Conservation (phyloP, 371 early-diverging fungal species). For the Mucor circinelloides region DNA sequence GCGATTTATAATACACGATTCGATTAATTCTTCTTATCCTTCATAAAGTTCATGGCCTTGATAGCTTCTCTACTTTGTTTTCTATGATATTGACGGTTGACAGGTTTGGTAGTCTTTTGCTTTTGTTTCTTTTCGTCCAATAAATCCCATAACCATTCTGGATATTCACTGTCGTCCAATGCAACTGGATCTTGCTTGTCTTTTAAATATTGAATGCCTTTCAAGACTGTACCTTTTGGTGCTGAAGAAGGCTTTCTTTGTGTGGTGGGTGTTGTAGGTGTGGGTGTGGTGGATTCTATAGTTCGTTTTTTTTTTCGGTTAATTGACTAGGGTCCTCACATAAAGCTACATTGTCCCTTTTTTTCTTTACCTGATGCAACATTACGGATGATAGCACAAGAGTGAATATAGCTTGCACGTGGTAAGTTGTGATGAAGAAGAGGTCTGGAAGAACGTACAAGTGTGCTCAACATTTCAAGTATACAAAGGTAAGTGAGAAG, state of each 20-base stretch:
- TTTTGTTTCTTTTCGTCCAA: conserved; percentile 66
- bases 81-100: conserved; percentile 66
- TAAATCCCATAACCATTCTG: conserved; percentile 91
- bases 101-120: conserved; percentile 49
- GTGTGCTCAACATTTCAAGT: conserved; percentile 12
- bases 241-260: conserved; percentile 41
- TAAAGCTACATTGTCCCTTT: background rate
- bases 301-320: background rate
- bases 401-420: conserved; percentile 16
- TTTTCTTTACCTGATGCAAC: conserved; percentile 15
- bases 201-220: conserved; percentile 84
- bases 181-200: conserved; percentile 88
- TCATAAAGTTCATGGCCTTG: conserved; percentile 78
- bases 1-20: background rate
- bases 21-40: conserved; percentile 71
- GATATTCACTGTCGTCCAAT: conserved; percentile 83
- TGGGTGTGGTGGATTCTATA: background rate
- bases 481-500: background rate
- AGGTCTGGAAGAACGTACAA: conserved; percentile 17
- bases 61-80: conserved; percentile 68
- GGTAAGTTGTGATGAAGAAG: conserved; percentile 7
- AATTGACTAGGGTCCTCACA: conserved; percentile 6
- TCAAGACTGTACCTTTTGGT: conserved; percentile 79
- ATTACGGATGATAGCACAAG: conserved; percentile 11
- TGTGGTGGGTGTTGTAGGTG: background rate